Base-by-base conservation (phyloP, 345 rosid genomes). In the Eucalyptus tenuipes region DNA sequence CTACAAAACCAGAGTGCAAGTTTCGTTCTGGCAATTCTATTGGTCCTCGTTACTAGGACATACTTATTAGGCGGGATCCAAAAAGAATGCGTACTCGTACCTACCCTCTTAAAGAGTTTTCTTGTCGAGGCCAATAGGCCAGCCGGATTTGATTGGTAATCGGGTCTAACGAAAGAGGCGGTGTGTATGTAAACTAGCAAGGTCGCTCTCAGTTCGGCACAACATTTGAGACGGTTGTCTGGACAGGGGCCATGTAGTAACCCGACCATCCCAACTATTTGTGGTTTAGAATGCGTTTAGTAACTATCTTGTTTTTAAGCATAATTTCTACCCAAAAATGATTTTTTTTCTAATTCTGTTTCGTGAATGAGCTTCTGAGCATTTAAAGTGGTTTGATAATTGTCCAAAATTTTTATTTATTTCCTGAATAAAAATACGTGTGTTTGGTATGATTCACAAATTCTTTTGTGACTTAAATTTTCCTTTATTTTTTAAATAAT, bases 381-480 rank as follows among this genome's bases (percentile, higher is more conserved):
- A 20, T 20, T 52, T 18, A 52, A 52, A 52, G 2, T 7, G 4
- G 57, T 52, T 7, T 52, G 24, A 52, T 52, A 52, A 18, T 1
- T 7, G 2, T 2, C 0, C 0, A 52, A 52, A 52, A 18, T 52
- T 52, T 1, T 0, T 50, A 50, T 50, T 50, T 50, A 50, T 16
- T 50, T 50, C 8, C 3, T 50, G 0, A 16, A 50, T 16, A 16
- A 50, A 52, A 52, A 52, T 52, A 52, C 2, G 2, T 8, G 18
- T 4, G 18, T 52, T 52, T 52, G 57, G 5, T 20, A 20, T 20
- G 24, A 52, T 10, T 4, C 25, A 52, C 18, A 52, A 52, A 52
- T 52, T 52, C 25, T 52, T 52, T 52, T 18, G 55, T 0, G 2
- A 18, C 57, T 18, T 9, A 52, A 4, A 52, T 52, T 18, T 52